phyloP scores from a whole-genome alignment of 495 filamentous ascomycete genomes.

The Xanthoparmelia taractica region DNA sequence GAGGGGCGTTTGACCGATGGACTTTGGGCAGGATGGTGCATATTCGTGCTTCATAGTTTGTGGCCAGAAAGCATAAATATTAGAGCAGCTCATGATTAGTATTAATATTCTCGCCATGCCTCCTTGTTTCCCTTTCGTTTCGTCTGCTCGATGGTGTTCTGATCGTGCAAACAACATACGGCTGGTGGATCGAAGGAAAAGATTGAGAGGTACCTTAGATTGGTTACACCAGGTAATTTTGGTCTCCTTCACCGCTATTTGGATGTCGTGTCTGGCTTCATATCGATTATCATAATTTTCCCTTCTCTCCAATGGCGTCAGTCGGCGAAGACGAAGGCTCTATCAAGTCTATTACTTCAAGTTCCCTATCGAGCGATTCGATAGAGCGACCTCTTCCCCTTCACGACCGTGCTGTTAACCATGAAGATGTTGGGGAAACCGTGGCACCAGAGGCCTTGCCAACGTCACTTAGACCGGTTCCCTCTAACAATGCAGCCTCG shows the following conservation, averaged over 20 bases:
- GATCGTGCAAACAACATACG: background rate
- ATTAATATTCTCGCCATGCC: background rate
- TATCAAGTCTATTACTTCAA: slow-evolving; percentile 2
- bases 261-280: background rate
- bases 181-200: background rate
- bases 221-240: too few relatives aligned
- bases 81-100: background rate
- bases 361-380: background rate
- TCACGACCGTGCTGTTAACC: background rate
- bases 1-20: background rate
- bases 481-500: slow-evolving; percentile 41
- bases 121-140: background rate
- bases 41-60: background rate
- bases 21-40: background rate
- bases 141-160: background rate
- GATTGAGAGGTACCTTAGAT: background rate
- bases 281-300: background rate
- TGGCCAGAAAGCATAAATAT: background rate
- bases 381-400: slow-evolving; percentile 3
- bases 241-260: background rate
- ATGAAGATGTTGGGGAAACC: background rate
- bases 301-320: slow-evolving; percentile 1
- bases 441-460: slow-evolving; percentile 29
- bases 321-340: slow-evolving; percentile 1
- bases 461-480: slow-evolving; percentile 24